Evolutionary conservation across 1,284 basidiomycete species (phyloP).

Genomic region (Ustilago xerochloae): DNA sequence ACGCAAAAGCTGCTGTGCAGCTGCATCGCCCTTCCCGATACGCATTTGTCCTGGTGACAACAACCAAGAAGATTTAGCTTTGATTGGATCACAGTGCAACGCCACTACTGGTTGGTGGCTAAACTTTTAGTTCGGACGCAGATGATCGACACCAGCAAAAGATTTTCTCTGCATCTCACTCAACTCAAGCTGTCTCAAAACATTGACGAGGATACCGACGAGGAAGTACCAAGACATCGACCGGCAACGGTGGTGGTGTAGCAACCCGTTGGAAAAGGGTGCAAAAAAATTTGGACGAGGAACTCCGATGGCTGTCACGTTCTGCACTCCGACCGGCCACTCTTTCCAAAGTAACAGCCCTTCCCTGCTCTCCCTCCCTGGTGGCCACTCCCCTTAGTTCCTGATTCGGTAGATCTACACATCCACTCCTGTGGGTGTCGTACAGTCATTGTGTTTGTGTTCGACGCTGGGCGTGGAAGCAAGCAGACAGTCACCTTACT

Average conservation of each 20-base stretch:
- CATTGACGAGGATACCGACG: too few species aligned
- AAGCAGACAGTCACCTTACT: neutral
- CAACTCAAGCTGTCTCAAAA: too few species aligned
- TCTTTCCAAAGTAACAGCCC: neutral
- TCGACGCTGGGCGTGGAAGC: constrained; percentile 1
- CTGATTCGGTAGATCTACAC: too few species aligned
- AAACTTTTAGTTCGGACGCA: neutral
- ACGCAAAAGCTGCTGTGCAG: neutral
- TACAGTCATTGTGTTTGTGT: neutral
- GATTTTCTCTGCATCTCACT: neutral
- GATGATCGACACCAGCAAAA: neutral
- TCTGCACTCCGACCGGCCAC: neutral
- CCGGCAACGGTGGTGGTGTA: too few species aligned
- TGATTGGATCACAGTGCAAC: neutral
- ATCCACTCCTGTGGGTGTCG: neutral
- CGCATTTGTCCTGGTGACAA: neutral
- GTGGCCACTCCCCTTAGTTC: neutral
- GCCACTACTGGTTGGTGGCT: neutral
- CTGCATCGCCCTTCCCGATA: neutral
- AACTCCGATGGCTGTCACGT: neutral
- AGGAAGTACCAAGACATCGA: too few species aligned
- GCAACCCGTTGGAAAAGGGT: neutral
- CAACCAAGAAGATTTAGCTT: neutral
- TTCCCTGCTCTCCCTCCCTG: neutral
- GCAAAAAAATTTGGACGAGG: neutral